Evolutionary conservation across 2,329 filamentous ascomycete genomes (phyloP).

Genomic region (Monosporascus ibericus): DNA sequence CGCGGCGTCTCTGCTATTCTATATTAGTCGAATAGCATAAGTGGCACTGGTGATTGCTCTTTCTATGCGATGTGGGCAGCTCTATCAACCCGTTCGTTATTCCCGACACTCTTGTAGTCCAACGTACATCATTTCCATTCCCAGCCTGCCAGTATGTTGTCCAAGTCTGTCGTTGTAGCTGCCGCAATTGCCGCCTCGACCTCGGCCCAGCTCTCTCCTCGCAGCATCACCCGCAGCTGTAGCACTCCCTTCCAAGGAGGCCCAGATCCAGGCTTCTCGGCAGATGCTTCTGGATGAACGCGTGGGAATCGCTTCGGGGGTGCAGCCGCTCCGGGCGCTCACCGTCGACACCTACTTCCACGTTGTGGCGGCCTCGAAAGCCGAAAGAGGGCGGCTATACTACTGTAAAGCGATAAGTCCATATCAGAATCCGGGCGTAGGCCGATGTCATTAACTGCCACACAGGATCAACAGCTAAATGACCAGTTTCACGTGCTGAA

Average conservation of each 20-base stretch:
- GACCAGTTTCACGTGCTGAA: conserved; percentile 43
- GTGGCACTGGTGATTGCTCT: not conserved
- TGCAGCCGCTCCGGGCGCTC: conserved; percentile 15
- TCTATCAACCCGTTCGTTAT: not conserved
- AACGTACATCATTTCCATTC: not conserved
- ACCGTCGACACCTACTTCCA: conserved; percentile 35
- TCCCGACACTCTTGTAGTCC: not conserved
- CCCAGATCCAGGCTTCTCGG: conserved; percentile 18
- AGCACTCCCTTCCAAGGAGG: conserved; percentile 20
- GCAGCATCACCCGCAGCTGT: conserved; percentile 6
- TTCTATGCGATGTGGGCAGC: not conserved
- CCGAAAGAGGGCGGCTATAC: conserved; percentile 28
- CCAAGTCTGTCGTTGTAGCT: not conserved
- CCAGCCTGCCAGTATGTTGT: not conserved
- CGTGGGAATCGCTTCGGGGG: conserved; percentile 13
- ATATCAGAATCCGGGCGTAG: not conserved
- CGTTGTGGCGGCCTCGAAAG: conserved; percentile 26
- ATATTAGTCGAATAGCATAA: not conserved
- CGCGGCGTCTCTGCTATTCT: not conserved
- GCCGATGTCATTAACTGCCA: conserved; percentile 6
- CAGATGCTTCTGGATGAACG: conserved; percentile 21
- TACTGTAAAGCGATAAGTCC: conserved; percentile 19
- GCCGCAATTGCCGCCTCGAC: not conserved
- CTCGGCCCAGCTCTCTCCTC: not conserved
- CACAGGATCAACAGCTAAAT: conserved; percentile 28